phyloP scores from a whole-genome alignment of 768 basidiomycete species.

The Amanita rubescens region DNA sequence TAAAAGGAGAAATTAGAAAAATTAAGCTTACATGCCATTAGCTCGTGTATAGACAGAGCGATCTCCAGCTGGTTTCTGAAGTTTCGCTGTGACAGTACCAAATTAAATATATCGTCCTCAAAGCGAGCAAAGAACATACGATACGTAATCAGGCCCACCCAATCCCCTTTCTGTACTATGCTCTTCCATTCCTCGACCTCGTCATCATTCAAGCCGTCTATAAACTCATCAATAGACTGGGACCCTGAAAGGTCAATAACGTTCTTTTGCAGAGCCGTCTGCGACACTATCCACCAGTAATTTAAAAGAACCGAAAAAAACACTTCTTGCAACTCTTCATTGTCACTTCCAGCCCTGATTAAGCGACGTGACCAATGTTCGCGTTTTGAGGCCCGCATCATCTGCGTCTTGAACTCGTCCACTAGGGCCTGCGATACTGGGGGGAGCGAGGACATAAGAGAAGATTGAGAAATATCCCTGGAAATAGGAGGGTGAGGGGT shows the following conservation, averaged over 20 bases:
- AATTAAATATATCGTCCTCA: neutral
- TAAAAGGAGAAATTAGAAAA: neutral
- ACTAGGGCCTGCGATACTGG: neutral
- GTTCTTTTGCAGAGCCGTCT: neutral
- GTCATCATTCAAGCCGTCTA: neutral
- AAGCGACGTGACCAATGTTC: neutral
- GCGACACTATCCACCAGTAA: neutral
- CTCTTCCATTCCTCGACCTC: slow-evolving; percentile 17
- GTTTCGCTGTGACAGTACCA: neutral
- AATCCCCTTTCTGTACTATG: slow-evolving; percentile 17
- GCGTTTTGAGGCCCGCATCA: neutral
- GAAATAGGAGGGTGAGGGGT: too few relatives aligned
- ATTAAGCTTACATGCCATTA: neutral
- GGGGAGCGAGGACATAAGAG: too few relatives aligned
- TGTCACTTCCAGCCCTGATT: neutral
- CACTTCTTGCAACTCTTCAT: neutral
- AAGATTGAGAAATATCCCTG: too few relatives aligned
- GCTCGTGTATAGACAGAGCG: neutral
- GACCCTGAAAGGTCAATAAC: neutral
- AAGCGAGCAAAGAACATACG: neutral
- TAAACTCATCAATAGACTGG: neutral
- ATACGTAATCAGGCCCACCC: neutral
- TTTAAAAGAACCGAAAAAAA: neutral
- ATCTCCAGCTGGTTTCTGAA: neutral
- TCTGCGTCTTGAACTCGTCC: neutral